Percentiles rank a stretch among this genome's conserved stretches.
phyloP scores from a whole-genome alignment of 768 basidiomycete genomes.

The Cystobasidiopsis lactophilus region DNA sequence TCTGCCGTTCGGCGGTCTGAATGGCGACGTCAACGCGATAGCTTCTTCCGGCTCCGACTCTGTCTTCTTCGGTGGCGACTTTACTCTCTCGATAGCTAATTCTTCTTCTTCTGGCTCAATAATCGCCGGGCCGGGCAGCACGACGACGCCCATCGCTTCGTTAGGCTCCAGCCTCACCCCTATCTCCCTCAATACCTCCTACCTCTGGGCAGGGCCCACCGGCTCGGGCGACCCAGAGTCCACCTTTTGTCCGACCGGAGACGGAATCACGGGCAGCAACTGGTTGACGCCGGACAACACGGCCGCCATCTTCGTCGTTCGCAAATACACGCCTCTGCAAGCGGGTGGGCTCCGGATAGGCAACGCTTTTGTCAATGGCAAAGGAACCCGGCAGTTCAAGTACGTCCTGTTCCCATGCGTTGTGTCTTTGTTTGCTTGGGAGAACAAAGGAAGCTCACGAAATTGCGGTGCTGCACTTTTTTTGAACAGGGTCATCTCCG shows the following conservation, averaged over 20 bases:
- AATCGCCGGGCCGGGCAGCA: conserved; percentile 31
- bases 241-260: conserved; percentile 68
- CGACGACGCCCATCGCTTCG: conserved; percentile 37
- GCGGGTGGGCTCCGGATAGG: conserved; percentile 68
- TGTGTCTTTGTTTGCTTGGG: neutral
- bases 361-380: conserved; percentile 61
- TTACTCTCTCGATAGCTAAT: conserved; percentile 23
- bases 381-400: conserved; percentile 77
- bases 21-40: conserved; percentile 47
- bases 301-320: conserved; percentile 49
- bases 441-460: neutral
- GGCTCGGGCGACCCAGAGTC: conserved; percentile 24
- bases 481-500: conserved; percentile 29
- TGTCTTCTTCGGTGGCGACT: conserved; percentile 72
- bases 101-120: conserved; percentile 18
- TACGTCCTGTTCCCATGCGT: conserved; percentile 25
- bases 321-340: conserved; percentile 48
- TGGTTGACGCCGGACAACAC: conserved; percentile 65
- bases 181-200: conserved; percentile 20
- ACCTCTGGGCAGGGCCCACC: conserved; percentile 17
- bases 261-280: conserved; percentile 44
- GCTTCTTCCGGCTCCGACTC: conserved; percentile 58
- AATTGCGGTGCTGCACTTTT: neutral
- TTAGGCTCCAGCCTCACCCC: conserved; percentile 36
- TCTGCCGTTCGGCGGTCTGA: conserved; percentile 60